Evolutionary conservation across 768 basidiomycete species (phyloP), one percentile per base, ranked within the genome.

Genomic region (Kwoniella bestiolae): DNA sequence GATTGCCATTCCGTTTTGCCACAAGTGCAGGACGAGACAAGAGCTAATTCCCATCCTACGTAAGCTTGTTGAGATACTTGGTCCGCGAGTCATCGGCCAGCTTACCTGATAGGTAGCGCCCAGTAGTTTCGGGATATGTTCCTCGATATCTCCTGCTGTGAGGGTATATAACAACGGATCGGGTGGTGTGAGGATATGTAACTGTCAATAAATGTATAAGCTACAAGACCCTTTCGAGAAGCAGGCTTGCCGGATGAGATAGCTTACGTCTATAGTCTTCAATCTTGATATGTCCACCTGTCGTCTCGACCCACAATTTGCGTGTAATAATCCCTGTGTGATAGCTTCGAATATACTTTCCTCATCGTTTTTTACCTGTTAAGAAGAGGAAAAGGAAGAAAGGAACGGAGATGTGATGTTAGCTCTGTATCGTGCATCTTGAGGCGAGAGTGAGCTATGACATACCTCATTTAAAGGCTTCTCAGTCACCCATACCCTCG

Each of bases 241-340:
- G 11, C 34, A 12, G 12, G n/a, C n/a, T 12, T 12, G 12, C 34
- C 34, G 12, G 34, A 49, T n/a, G n/a, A n/a, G n/a, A 32, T 23
- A 23, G 32, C 66, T 65, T 45, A 46, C 66, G 52, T 56, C 16
- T n/a, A 59, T 28, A n/a, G 58, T 21, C 7, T 52, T 21, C 16
- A 53, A 18, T 5, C 6, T 55, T 12, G 38, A 12, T n/a, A 59
- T 18, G 25, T 59, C 49, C 8, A 60, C 56, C 14, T 25, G 28
- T 34, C 53, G 29, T 23, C 34, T 59, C 5, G 41, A 2, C 9
- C 60, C 53, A 29, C 53, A 34, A 52, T 66, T 49, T 3, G 59
- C 65, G 62, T 74, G 72, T 18, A 74, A 52, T 29, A 63, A 50
- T 2, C 73, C 73, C 4, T 58, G 63, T 49, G 56, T 29, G 52